phyloP scores from a whole-genome alignment of 192 early-diverging fungal species.

The Coemansia umbellata region DNA sequence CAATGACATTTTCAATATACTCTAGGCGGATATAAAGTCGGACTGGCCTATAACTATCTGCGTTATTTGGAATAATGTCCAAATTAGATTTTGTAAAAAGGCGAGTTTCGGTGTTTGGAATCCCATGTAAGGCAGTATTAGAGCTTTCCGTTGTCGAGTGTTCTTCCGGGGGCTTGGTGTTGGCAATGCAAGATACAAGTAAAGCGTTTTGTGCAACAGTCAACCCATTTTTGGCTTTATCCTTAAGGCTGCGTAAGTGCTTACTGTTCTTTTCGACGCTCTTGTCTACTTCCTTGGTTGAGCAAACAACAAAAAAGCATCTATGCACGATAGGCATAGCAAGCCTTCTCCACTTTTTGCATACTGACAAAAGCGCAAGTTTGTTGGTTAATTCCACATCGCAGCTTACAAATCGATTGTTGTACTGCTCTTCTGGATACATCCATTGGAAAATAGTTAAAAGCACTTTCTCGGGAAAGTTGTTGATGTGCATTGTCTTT shows the following conservation, averaged over 20 bases:
- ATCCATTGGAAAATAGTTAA: background rate
- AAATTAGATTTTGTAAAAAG: background rate
- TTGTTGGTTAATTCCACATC: background rate
- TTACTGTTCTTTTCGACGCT: too few relatives aligned
- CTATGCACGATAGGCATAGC: background rate
- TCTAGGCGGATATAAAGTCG: too few relatives aligned
- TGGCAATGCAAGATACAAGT: too few relatives aligned
- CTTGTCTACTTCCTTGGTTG: background rate
- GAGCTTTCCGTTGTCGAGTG: too few relatives aligned
- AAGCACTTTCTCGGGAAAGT: background rate
- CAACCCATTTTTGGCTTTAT: background rate
- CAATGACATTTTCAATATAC: too few relatives aligned
- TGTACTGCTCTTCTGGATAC: background rate
- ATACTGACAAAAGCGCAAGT: background rate
- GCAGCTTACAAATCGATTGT: background rate
- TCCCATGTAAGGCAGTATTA: too few relatives aligned
- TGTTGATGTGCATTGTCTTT: background rate
- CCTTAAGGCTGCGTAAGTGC: background rate
- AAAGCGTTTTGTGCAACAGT: too few relatives aligned
- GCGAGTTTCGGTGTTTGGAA: background rate
- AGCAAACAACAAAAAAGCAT: background rate
- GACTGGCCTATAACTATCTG: too few relatives aligned
- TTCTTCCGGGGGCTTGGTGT: too few relatives aligned
- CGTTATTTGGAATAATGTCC: background rate
- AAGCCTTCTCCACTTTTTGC: background rate